Evolutionary conservation across 2,329 filamentous ascomycete species (phyloP), one percentile per base, ranked within the genome.

Genomic region (Trichoderma oligosporum): DNA sequence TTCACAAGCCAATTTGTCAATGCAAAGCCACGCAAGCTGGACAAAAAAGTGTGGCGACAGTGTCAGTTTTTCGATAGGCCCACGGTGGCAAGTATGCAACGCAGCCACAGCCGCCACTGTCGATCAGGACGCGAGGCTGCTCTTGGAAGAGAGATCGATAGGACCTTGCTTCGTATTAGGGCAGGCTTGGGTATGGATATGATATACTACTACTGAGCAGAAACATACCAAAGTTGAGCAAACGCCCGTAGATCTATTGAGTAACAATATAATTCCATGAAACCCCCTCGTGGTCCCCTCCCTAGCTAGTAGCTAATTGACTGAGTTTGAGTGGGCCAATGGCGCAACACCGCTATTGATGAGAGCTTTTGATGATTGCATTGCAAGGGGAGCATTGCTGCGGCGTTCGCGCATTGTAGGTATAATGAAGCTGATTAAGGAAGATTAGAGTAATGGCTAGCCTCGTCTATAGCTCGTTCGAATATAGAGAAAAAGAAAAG

Each of bases 91-190:
- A 54, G 39, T 20, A 31, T 24, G 24, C 12, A 31, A 11, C 24
- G 25, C 48, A 52, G 48, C 48, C 48, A 51, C 47, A 29, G 16
- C 14, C 51, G 51, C 51, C 51, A 54, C 39, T 20, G 51, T 45
- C 51, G 51, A 54, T 54, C 51, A 36, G n/a, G 20, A 27, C n/a
- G 22, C n/a, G 29, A 25, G 22, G 31, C 31, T 25, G 14, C 11
- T 1, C 33, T 20, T 2, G 33, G 9, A 14, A 8, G 9, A 14
- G n/a, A 36, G 1, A 18, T 25, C 22, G 14, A 20, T 31, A 31
- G 27, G 27, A 31, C 11, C n/a, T n/a, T n/a, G n/a, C n/a, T n/a
- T n/a, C n/a, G n/a, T n/a, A n/a, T n/a, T n/a, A n/a, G n/a, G n/a
- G n/a, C n/a, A n/a, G n/a, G n/a, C n/a, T n/a, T n/a, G n/a, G n/a